Base-by-base conservation (phyloP, 768 basidiomycete genomes). In the Rubroboletus pulcherrimus region DNA sequence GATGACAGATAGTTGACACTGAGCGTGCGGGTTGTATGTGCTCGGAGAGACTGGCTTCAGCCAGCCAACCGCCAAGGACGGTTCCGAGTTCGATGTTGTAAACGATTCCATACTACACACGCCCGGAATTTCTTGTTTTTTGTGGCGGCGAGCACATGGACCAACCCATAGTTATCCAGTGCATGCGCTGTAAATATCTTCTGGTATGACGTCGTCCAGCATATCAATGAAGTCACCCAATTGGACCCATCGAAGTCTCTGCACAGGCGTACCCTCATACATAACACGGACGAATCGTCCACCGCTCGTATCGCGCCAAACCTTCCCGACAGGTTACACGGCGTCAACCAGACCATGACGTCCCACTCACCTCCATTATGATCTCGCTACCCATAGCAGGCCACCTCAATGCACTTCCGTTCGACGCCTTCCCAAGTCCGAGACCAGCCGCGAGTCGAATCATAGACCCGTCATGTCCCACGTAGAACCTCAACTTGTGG, bases 391-490 rank as follows among this genome's bases (percentile, higher is more conserved):
- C 78, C 52, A 79, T 66, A 0, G 80, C 77, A 0, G 80, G 79
- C 79, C 79, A 81, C 35, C 76, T 72, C 50, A 78, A 55, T 2
- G 63, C 62, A 14, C 57, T 59, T 7, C 58, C 58, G 26, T 65
- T 67, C 8, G 56, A 56, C 19, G 53, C 42, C 26, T 64, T 63
- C 15, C 74, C 76, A 24, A 79, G 63, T 4, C 79, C 77, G 3
- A 80, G 70, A 8, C 73, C 74, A 5, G 68, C 62, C 33, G 71
- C 73, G 3, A 75, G 74, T 33, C 74, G 66, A 41, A 75, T 73
- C 73, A 81, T 77, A 10, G 76, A 71, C 8, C 78, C 77, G 50
- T 81, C 79, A 51, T 81, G 80, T 5, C 78, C 80, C 6, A 80
- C 73, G 43, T 77, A 75, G 56, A 79, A 71, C 37, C 68, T 67